A percentile compares a stretch with the other conserved stretches of the same genome.
phyloP scores from a whole-genome alignment of 495 filamentous ascomycete species.

The Jackrogersella minutella region DNA sequence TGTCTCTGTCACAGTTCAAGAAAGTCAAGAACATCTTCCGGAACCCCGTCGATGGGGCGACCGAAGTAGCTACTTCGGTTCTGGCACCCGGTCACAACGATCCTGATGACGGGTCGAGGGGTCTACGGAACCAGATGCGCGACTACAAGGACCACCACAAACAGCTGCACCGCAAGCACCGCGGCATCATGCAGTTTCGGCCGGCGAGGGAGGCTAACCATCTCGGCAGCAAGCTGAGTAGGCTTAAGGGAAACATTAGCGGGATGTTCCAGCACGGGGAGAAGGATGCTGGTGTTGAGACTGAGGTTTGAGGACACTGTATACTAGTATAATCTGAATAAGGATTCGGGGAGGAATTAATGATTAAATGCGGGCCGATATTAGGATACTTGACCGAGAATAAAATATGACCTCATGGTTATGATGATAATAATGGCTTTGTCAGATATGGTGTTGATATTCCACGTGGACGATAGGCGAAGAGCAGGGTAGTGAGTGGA shows the following conservation, averaged over 20 bases:
- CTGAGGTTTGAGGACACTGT: constrained; percentile 54
- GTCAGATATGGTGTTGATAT: background rate
- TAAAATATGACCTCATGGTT: background rate
- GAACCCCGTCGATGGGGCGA: constrained; percentile 42
- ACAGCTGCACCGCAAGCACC: constrained; percentile 67
- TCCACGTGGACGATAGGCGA: background rate
- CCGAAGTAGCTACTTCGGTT: constrained; percentile 32
- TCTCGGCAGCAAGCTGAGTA: constrained; percentile 63
- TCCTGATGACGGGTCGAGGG: constrained; percentile 50
- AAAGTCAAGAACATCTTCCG: constrained; percentile 48
- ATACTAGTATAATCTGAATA: background rate
- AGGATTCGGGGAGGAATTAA: background rate
- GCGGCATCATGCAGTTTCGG: constrained; percentile 76
- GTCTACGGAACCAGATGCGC: constrained; percentile 52
- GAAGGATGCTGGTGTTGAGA: constrained; percentile 68
- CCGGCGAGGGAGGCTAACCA: constrained; percentile 67
- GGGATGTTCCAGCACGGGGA: constrained; percentile 63
- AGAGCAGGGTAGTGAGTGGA: too few species aligned
- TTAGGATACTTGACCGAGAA: background rate
- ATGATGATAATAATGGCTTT: background rate
- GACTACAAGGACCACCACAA: constrained; percentile 66
- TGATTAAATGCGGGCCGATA: background rate
- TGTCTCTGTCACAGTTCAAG: constrained; percentile 35
- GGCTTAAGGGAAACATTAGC: constrained; percentile 62
- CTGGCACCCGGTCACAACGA: constrained; percentile 43